These are phyloP conservation scores for Fusarium oxysporum DNA, from an alignment of 2,329 filamentous ascomycete species.

Conservation along the genomic window DNA sequence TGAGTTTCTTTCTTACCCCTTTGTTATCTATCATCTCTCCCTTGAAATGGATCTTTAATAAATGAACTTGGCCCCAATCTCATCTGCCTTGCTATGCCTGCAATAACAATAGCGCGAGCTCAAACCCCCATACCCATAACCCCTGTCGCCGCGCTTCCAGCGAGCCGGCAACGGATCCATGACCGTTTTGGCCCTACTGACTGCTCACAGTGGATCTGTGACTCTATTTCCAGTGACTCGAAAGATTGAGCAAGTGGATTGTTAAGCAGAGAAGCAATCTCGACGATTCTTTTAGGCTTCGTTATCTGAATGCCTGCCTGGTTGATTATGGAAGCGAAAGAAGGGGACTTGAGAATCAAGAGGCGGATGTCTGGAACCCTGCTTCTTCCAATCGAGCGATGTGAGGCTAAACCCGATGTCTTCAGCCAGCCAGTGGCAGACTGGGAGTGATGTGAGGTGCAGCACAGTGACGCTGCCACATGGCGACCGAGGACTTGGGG, in stretches of 20 bases:
- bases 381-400: constrained; percentile 20
- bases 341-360: background rate
- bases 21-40: constrained; percentile 19
- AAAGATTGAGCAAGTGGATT: constrained; percentile 34
- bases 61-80: constrained; percentile 41
- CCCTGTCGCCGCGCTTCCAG: constrained; percentile 40
- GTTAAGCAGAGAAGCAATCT: constrained; percentile 40
- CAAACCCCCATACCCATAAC: constrained; percentile 33
- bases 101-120: constrained; percentile 43
- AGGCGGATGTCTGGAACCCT: constrained; percentile 15
- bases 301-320: constrained; percentile 20
- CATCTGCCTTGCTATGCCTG: constrained; percentile 41
- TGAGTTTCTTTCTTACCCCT: constrained; percentile 9
- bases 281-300: constrained; percentile 22
- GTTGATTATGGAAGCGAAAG: constrained; percentile 14
- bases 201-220: constrained; percentile 38
- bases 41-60: constrained; percentile 29
- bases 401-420: constrained; percentile 30
- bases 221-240: constrained; percentile 40
- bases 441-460: constrained; percentile 26
- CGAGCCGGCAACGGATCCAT: constrained; percentile 44
- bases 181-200: constrained; percentile 35
- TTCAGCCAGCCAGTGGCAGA: constrained; percentile 10
- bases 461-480: constrained; percentile 40
- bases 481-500: constrained; percentile 35